Conservation (phyloP, 2,329 filamentous ascomycete genomes). For the Purpureocillium takamizusanense region DNA sequence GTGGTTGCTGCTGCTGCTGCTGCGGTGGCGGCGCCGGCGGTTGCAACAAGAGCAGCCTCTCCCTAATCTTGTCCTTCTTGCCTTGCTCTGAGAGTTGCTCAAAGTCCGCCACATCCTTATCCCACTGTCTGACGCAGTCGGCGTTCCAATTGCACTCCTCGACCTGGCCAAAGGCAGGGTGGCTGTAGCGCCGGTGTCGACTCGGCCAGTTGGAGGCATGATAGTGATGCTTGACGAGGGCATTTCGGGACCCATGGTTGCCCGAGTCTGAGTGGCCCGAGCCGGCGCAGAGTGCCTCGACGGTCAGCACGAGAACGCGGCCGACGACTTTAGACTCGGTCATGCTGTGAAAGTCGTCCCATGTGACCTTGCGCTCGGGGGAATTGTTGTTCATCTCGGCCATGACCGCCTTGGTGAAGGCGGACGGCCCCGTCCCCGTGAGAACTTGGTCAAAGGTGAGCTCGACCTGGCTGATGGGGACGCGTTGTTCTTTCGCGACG, state of each 20-base stretch:
- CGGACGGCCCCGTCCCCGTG: constrained; percentile 60
- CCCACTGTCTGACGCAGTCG: constrained; percentile 57
- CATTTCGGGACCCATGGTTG: constrained; percentile 56
- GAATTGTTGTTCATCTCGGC: constrained; percentile 47
- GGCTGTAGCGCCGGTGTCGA: constrained; percentile 55
- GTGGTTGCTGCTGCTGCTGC: too few species aligned
- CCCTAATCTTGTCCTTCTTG: constrained; percentile 39
- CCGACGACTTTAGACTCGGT: constrained; percentile 56
- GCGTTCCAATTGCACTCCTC: constrained; percentile 62
- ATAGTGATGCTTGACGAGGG: constrained; percentile 66
- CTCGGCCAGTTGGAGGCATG: constrained; percentile 66
- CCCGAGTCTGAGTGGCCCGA: constrained; percentile 66
- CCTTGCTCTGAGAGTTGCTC: constrained; percentile 49
- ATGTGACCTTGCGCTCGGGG: constrained; percentile 36
- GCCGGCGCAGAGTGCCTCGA: constrained; percentile 64
- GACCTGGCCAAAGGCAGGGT: constrained; percentile 61
- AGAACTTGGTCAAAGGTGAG: constrained; percentile 67
- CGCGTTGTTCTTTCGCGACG: constrained; percentile 48
- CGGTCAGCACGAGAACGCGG: constrained; percentile 56
- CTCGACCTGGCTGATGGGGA: constrained; percentile 49
- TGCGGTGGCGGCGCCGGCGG: too few species aligned
- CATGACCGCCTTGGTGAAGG: constrained; percentile 58
- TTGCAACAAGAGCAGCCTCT: constrained; percentile 9
- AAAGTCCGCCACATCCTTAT: constrained; percentile 53
- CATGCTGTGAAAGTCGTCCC: constrained; percentile 57